phyloP scores from a whole-genome alignment of 2,329 filamentous ascomycete genomes.

The Fusarium keratoplasticum region DNA sequence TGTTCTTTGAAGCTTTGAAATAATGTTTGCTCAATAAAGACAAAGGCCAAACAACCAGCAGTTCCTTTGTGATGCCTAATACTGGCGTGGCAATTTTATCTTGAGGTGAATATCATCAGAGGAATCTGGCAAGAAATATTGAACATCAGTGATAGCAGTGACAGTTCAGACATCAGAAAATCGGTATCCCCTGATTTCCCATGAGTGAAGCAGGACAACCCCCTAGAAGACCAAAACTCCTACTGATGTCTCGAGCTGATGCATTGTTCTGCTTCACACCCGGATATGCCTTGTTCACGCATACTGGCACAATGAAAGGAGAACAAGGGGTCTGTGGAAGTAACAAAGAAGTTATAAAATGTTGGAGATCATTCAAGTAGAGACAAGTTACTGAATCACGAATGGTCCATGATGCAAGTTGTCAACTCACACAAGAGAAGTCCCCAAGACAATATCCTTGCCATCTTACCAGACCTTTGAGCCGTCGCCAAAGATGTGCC shows the following conservation, averaged over 20 bases:
- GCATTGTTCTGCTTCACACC: background rate
- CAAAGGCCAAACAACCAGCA: background rate
- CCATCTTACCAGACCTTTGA: background rate
- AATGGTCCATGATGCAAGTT: background rate
- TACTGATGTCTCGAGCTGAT: background rate
- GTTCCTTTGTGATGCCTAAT: background rate
- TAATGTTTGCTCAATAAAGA: background rate
- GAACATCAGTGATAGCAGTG: background rate
- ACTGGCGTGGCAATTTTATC: background rate
- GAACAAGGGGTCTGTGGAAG: background rate
- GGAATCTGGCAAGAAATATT: background rate
- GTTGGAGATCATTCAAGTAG: slow-evolving; percentile 13
- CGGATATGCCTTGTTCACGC: background rate
- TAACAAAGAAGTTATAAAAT: background rate
- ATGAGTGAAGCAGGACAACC: background rate
- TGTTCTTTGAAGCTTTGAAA: background rate
- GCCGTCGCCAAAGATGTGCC: slow-evolving; percentile 44
- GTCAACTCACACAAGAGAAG: background rate
- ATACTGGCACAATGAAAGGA: background rate
- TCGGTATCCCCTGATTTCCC: background rate
- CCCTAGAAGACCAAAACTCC: background rate
- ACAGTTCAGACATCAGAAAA: background rate
- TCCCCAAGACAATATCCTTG: background rate
- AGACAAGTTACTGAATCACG: background rate
- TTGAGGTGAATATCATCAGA: background rate